These are phyloP conservation scores for Gymnopilus junonius DNA, from an alignment of 768 basidiomycete species.

Conservation along the genomic window DNA sequence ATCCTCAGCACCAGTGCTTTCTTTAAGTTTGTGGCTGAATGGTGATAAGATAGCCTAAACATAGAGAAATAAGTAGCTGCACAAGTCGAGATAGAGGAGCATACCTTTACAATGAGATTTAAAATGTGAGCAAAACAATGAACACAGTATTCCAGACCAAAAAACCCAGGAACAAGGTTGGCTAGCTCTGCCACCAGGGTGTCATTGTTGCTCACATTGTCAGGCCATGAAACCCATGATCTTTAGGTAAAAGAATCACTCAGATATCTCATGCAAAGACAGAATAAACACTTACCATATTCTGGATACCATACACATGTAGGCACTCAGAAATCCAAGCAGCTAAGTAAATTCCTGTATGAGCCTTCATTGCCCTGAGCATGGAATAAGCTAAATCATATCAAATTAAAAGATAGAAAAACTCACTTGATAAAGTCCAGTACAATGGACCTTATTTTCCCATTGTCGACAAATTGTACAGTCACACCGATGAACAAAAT, in stretches of 20 bases:
- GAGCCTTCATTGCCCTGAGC: constrained; percentile 26
- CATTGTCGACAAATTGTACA: constrained; percentile 24
- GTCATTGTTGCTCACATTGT: constrained; percentile 32
- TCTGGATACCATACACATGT: constrained; percentile 26
- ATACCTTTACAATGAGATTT: constrained; percentile 34
- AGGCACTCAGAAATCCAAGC: constrained; percentile 25
- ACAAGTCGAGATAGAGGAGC: not conserved
- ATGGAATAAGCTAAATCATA: not conserved
- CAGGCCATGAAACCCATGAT: constrained; percentile 22
- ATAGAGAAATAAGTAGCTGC: not conserved
- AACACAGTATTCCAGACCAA: constrained; percentile 16
- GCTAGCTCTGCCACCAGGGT: constrained; percentile 22
- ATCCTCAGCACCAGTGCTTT: not conserved
- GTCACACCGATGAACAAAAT: constrained; percentile 25
- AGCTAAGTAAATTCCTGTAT: constrained; percentile 33
- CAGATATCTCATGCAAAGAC: not conserved
- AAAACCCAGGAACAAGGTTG: constrained; percentile 19
- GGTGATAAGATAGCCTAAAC: constrained; percentile 22
- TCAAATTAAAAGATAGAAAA: not conserved
- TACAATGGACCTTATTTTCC: constrained; percentile 12
- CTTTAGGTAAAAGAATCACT: constrained; percentile 6
- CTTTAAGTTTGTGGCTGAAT: constrained; percentile 5
- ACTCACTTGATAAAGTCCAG: constrained; percentile 27
- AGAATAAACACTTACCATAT: constrained; percentile 28
- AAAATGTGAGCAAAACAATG: constrained; percentile 34